These are phyloP conservation scores for Chionographis japonica DNA, from an alignment of 106 monocot genomes.

Conservation along the genomic window DNA sequence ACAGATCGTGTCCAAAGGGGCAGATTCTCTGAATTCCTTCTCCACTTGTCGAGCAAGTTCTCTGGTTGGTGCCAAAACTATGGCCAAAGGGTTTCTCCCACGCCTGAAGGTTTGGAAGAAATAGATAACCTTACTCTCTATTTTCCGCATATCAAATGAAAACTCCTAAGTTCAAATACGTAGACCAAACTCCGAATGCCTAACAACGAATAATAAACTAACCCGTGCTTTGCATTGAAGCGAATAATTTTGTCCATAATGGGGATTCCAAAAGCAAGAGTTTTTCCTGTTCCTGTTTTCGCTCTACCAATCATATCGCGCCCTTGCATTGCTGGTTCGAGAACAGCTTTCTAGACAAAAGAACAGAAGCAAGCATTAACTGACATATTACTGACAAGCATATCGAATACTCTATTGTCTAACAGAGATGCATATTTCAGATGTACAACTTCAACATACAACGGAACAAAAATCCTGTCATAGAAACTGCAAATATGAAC, in stretches of 20 bases:
- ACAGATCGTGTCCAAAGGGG: conserved; percentile 72
- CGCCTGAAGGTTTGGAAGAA: conserved; percentile 29
- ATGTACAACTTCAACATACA: too few species aligned
- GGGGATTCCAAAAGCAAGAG: conserved; percentile 98
- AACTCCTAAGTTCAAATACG: background rate
- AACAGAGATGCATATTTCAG: too few species aligned
- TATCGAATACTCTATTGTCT: background rate
- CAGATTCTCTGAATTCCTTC: conserved; percentile 90
- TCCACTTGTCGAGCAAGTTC: conserved; percentile 96
- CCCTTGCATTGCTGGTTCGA: conserved; percentile 98
- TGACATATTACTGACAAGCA: background rate
- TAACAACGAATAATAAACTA: conserved; percentile 6
- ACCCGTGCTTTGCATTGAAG: conserved; percentile 77
- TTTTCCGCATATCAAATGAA: background rate
- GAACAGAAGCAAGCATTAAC: conserved; percentile 1
- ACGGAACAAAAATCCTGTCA: too few species aligned
- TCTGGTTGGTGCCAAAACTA: conserved; percentile 88
- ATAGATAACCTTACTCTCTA: background rate
- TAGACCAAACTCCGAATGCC: too few species aligned
- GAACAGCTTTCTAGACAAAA: conserved; percentile 63
- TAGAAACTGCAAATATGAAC: too few species aligned
- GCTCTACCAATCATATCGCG: conserved; percentile 95
- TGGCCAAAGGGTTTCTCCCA: conserved; percentile 78
- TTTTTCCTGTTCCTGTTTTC: conserved; percentile 94
- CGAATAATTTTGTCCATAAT: conserved; percentile 87